Base-by-base conservation (phyloP, 306 rosid species). In the Cicer chorassanicum region DNA sequence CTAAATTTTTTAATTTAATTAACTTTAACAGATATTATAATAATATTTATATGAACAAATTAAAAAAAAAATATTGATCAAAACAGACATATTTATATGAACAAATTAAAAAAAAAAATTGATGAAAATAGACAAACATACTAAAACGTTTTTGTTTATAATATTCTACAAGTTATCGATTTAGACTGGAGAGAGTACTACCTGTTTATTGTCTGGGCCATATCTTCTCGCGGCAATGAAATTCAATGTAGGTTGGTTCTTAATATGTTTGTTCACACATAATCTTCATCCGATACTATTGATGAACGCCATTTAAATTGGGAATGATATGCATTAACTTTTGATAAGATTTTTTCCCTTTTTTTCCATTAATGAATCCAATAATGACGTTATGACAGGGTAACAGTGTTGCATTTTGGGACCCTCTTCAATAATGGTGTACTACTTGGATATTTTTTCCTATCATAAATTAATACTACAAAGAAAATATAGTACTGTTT, bases 361-460 rank as follows among this genome's bases (percentile, higher is more conserved):
- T 41, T 65, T 21, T 67, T 7, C 9, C 24, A 76, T 59, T 70
- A 12, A 79, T 68, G 61, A 5, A 34, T 15, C 29, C 75, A 73
- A 73, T 66, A 75, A 80, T 72, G 78, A 50, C 74, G 46, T 50
- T 49, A 55, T 60, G 70, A 79, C 54, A 70, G 42, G 45, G 57
- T 54, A 24, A 9, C 8, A 15, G 19, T 6, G 51, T 84, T 44
- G 12, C 50, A 65, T 68, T 67, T 75, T 65, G 81, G 82, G 88
- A 45, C 87, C 82, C 84, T 53, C 74, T 54, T 80, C 75, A 67
- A 80, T 82, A 57, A 77, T 77, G 68, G 7, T 73, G 14, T 74
- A 65, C 69, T 53, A 40, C 74, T 57, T 1, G 8, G 6, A 34
- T 24, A 11, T 60, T 18, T 13, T 60, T 60, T 60, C 1, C 65